Percentiles rank a stretch among this genome's conserved stretches.
Conservation (phyloP, 768 basidiomycete genomes). For the Panus rudis region DNA sequence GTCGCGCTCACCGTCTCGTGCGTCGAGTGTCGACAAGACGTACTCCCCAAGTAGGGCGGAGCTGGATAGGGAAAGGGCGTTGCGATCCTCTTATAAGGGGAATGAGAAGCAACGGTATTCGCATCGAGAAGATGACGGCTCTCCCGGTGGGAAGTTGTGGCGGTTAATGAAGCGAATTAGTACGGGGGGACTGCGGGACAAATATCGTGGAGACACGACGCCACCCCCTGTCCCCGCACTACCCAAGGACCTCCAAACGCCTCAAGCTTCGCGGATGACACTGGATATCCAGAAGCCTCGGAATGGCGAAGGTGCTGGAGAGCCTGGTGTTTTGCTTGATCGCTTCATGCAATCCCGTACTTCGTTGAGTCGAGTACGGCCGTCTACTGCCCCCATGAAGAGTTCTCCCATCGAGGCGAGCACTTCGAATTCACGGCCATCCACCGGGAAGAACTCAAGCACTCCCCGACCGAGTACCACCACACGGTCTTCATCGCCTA, state of each 20-base stretch:
- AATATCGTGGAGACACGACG: constrained; percentile 25
- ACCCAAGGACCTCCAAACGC: constrained; percentile 34
- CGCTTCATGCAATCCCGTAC: constrained; percentile 21
- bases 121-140: constrained; percentile 21
- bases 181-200: constrained; percentile 55
- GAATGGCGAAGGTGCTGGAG: constrained; percentile 7
- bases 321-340: constrained; percentile 10
- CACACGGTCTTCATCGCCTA: constrained; percentile 56
- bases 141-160: constrained; percentile 43
- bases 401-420: constrained; percentile 13
- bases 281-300: constrained; percentile 18
- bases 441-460: constrained; percentile 11
- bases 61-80: not conserved
- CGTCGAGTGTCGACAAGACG: too few relatives aligned
- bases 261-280: constrained; percentile 12
- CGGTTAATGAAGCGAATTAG: constrained; percentile 67
- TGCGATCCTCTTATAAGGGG: constrained; percentile 2
- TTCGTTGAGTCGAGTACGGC: constrained; percentile 20
- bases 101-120: constrained; percentile 8
- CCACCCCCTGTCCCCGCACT: constrained; percentile 58
- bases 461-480: constrained; percentile 37
- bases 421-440: constrained; percentile 17
- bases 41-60: not conserved
- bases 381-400: constrained; percentile 11
- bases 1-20: too few relatives aligned